Conservation (phyloP, 352 stramenopile genomes). For the Phytophthora pisi region DNA sequence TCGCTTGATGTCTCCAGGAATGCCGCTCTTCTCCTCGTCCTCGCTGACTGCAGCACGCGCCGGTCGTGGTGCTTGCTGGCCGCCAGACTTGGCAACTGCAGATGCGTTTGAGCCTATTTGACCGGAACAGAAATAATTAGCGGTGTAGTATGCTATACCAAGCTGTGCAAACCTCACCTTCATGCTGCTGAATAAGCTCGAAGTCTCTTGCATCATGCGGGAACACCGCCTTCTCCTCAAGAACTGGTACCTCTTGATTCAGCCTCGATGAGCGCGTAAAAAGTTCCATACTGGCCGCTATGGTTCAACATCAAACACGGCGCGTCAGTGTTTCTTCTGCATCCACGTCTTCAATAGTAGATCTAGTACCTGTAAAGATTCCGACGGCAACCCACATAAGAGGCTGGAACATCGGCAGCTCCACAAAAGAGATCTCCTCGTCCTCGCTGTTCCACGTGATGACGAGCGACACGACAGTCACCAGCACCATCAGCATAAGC, state of each 20-base stretch:
- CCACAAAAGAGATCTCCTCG: constrained; percentile 34
- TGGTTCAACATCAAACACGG: constrained; percentile 11
- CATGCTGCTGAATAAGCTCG: constrained; percentile 57
- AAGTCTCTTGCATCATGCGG: constrained; percentile 61
- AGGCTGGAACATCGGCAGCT: constrained; percentile 80
- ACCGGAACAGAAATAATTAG: background rate
- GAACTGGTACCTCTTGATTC: constrained; percentile 39
- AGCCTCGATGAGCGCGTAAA: constrained; percentile 33
- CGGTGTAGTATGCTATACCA: background rate
- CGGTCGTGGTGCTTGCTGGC: background rate
- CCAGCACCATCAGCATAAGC: constrained; percentile 70
- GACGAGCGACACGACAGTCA: constrained; percentile 61
- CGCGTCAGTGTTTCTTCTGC: constrained; percentile 3
- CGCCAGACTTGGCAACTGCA: background rate
- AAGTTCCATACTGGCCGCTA: constrained; percentile 59
- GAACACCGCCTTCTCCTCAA: constrained; percentile 66
- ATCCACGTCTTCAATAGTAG: background rate
- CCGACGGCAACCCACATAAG: constrained; percentile 83
- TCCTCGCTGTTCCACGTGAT: constrained; percentile 64
- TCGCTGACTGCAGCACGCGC: constrained; percentile 10
- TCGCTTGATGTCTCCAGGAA: constrained; percentile 35
- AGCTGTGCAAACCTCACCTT: constrained; percentile 23
- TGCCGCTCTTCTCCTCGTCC: constrained; percentile 44
- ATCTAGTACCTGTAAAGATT: constrained; percentile 64
- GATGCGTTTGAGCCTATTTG: background rate